Conservation (phyloP, 176 grass and related monocot species). For the Carex kokanica region DNA sequence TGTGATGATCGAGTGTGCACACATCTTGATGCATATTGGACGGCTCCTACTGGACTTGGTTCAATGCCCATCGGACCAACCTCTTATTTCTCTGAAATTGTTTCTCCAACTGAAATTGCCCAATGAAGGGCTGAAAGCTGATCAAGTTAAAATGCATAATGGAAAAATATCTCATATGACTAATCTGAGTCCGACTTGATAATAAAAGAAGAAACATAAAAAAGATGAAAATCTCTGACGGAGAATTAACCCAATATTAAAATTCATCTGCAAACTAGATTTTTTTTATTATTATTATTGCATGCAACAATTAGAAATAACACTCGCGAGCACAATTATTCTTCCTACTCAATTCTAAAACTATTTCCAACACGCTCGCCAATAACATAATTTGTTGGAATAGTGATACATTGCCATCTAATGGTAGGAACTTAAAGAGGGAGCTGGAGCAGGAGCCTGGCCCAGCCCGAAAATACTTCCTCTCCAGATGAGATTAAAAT, state of each 20-base stretch:
- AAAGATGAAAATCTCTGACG: background rate
- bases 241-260: background rate
- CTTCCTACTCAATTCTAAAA: background rate
- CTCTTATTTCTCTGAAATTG: background rate
- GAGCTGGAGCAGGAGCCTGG: background rate
- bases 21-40: too few relatives aligned
- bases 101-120: background rate
- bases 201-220: background rate
- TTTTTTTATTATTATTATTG: background rate
- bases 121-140: background rate
- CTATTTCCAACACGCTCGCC: background rate
- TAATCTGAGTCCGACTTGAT: background rate
- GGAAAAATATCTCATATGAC: background rate
- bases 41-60: too few relatives aligned
- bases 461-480: too few relatives aligned
- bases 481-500: too few relatives aligned
- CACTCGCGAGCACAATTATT: background rate
- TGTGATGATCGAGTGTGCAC: too few relatives aligned
- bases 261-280: background rate
- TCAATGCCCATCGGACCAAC: too few relatives aligned
- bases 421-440: background rate
- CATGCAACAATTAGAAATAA: background rate
- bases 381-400: background rate
- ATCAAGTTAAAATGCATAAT: background rate
- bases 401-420: background rate